A percentile compares a stretch with the other conserved stretches of the same genome.
Evolutionary conservation across 768 basidiomycete genomes (phyloP).

Genomic region (Auricularia sp.): DNA sequence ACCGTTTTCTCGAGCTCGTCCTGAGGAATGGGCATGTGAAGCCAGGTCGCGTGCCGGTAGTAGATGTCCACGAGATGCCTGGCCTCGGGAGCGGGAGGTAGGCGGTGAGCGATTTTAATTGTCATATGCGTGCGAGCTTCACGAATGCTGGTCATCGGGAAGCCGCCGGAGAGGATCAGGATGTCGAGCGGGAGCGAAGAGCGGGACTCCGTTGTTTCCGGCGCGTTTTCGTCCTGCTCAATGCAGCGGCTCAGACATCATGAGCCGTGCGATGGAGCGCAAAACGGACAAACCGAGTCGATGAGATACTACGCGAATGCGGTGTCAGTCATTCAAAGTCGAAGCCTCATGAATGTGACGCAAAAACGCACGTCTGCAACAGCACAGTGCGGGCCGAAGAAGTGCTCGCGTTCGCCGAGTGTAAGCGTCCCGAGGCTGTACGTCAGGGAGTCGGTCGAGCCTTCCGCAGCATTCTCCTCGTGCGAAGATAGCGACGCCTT

Average conservation of each 20-base stretch:
- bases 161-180: background rate
- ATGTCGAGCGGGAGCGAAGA: background rate
- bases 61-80: background rate
- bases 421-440: background rate
- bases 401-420: background rate
- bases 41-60: background rate
- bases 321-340: no score
- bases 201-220: background rate
- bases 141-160: background rate
- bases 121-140: slow-evolving; percentile 21
- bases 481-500: slow-evolving; percentile 14
- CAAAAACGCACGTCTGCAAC: background rate
- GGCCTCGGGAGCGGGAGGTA: background rate
- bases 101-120: slow-evolving; percentile 13
- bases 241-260: background rate
- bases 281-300: background rate
- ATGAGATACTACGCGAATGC: background rate
- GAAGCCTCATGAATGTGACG: background rate
- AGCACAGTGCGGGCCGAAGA: background rate
- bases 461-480: background rate
- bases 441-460: background rate
- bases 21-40: background rate
- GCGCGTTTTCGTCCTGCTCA: background rate
- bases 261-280: background rate
- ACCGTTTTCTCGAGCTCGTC: slow-evolving; percentile 24